Percentiles rank a stretch among this genome's conserved stretches.
These are phyloP conservation scores for Pyricularia pennisetigena DNA, from an alignment of 2,329 filamentous ascomycete genomes.

Conservation along the genomic window DNA sequence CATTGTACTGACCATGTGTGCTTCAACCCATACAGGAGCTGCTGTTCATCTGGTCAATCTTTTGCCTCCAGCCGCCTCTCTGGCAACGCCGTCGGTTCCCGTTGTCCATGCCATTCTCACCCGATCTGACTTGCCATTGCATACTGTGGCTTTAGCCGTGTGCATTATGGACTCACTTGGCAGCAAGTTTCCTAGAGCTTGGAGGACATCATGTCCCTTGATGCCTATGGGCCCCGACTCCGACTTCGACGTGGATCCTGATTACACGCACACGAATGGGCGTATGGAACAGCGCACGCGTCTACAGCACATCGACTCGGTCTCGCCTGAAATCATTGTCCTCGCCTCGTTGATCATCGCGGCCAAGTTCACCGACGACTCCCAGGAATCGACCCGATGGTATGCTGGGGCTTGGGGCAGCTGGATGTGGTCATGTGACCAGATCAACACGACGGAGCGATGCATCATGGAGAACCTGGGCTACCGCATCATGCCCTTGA, in stretches of 20 bases:
- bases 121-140: constrained; percentile 46
- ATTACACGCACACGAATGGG: constrained; percentile 15
- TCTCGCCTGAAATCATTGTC: constrained; percentile 53
- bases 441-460: constrained; percentile 55
- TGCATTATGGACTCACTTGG: constrained; percentile 58
- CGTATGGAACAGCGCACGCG: constrained; percentile 13
- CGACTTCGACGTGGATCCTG: constrained; percentile 16
- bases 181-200: constrained; percentile 50
- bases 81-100: constrained; percentile 45
- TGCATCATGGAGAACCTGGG: constrained; percentile 54
- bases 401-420: constrained; percentile 45
- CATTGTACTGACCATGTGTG: not conserved
- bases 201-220: constrained; percentile 50
- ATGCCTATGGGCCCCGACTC: constrained; percentile 13
- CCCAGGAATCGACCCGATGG: constrained; percentile 39
- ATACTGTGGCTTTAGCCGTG: constrained; percentile 53
- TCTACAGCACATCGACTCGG: constrained; percentile 44
- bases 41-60: constrained; percentile 58
- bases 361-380: constrained; percentile 56
- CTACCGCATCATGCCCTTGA: constrained; percentile 54
- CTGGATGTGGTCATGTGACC: constrained; percentile 46
- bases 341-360: constrained; percentile 54
- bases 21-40: constrained; percentile 36
- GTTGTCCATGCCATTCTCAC: constrained; percentile 51
- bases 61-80: constrained; percentile 52